phyloP scores from a whole-genome alignment of 2,329 filamentous ascomycete genomes.

The Beauveria caledonica region DNA sequence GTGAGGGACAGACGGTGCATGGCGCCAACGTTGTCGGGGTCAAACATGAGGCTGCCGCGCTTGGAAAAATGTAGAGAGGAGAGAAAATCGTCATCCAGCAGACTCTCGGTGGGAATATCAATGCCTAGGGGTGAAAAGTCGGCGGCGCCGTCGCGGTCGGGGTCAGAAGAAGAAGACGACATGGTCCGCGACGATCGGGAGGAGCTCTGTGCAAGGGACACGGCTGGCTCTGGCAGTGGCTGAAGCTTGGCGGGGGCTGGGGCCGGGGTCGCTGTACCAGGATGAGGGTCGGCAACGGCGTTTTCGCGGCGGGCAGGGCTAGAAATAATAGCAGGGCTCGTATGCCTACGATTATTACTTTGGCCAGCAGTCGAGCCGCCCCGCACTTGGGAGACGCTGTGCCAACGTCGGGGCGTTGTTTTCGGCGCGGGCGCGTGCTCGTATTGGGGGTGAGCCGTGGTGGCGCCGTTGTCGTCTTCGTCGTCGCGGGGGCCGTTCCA shows the following conservation, averaged over 20 bases:
- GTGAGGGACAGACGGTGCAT: constrained; percentile 13
- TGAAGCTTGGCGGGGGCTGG: constrained; percentile 8
- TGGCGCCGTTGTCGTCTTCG: background rate
- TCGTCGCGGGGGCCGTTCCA: constrained; percentile 2
- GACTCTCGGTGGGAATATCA: constrained; percentile 45
- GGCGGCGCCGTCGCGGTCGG: background rate
- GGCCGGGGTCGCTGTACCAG: background rate
- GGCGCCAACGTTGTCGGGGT: constrained; percentile 32
- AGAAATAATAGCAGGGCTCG: background rate
- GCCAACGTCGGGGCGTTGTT: background rate
- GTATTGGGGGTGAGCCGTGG: background rate
- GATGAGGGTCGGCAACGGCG: background rate
- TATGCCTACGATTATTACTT: background rate
- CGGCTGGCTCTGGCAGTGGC: background rate
- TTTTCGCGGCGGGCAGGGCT: too few species aligned
- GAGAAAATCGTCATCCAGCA: constrained; percentile 52
- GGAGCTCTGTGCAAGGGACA: constrained; percentile 10
- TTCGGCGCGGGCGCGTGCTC: background rate
- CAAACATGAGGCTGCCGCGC: constrained; percentile 55
- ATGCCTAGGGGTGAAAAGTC: constrained; percentile 37
- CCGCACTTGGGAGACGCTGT: constrained; percentile 1
- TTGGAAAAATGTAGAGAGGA: constrained; percentile 52
- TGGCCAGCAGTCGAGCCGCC: background rate
- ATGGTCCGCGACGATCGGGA: constrained; percentile 15
- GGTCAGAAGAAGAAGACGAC: constrained; percentile 22